Evolutionary conservation across 768 basidiomycete species (phyloP), one percentile per base, ranked within the genome.

Genomic region (Boletus rex-veris): DNA sequence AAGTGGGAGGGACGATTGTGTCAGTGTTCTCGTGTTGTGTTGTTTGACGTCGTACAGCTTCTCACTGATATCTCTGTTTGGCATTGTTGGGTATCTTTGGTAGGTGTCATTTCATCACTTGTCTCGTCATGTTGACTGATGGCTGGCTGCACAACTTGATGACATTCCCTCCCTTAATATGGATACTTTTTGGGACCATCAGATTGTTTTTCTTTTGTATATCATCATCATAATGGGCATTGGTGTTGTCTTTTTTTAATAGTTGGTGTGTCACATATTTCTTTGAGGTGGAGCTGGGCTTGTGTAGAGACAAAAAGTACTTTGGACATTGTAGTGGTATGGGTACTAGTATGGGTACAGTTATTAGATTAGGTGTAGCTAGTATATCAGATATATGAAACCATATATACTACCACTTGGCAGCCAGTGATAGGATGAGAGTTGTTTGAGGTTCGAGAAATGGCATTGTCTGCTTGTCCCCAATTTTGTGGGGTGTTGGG

Each of bases 1-100:
- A 42, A 19, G 50, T 43, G 6, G 59, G 59, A 3, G 53, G 28
- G 5, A 53, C 50, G 33, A 28, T 59, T 4, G 9, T 53, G 62
- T 61, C 0, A 2, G 60, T 58, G 26, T 10, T 16, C 14, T 11
- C 21, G 19, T 33, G 2, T 15, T 5, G 5, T 15, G 5, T 12
- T n/a, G 0, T 10, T 53, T 3, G 5, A 19, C 12, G 6, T 28
- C 21, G 38, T 33, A 6, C 35, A 14, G 11, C 10, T 28, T 24
- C 11, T 30, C 6, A 9, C 49, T 47, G 42, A n/a, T 3, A 5
- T 38, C 9, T 10, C n/a, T n/a, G n/a, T n/a, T 40, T 62, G 18
- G 40, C 10, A 15, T 1, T 45, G 8, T 35, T 59, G 31, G 5
- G 46, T 12, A n/a, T 24, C 8, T 18, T 48, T n/a, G 15, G 53